Conservation (phyloP, 176 grass and related monocot species). For the Canna indica region DNA sequence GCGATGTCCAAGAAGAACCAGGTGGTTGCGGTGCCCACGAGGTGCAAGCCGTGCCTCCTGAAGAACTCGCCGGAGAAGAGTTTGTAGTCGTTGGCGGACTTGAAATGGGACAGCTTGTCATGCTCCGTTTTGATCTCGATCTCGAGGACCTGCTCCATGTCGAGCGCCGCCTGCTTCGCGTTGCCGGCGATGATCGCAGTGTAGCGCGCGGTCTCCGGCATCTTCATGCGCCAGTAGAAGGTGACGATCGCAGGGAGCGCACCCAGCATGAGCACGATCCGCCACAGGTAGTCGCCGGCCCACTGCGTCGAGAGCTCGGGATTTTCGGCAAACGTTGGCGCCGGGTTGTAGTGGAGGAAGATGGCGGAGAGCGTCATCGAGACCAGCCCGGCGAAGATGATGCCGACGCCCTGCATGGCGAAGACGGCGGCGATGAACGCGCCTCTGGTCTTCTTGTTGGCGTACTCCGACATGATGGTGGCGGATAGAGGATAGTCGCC, state of each 20-base stretch:
- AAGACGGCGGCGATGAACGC: conserved; percentile 73
- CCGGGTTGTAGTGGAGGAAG: conserved; percentile 20
- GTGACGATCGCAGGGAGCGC: conserved; percentile 26
- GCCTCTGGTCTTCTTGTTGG: conserved; percentile 53
- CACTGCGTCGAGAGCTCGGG: not conserved
- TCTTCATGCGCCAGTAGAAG: conserved; percentile 14
- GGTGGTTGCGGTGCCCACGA: conserved; percentile 19
- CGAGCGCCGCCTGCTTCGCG: conserved; percentile 23
- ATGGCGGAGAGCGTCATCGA: conserved; percentile 34
- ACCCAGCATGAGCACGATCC: conserved; percentile 35
- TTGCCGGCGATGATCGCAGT: conserved; percentile 10
- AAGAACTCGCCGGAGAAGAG: conserved; percentile 18
- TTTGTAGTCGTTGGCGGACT: conserved; percentile 20
- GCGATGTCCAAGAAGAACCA: conserved; percentile 11
- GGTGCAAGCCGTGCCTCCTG: conserved; percentile 19
- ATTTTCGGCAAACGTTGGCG: conserved; percentile 1
- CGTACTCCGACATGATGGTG: conserved; percentile 78
- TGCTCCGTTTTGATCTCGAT: conserved; percentile 17
- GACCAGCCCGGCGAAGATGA: conserved; percentile 47
- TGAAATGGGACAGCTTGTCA: conserved; percentile 24
- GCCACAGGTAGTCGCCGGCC: conserved; percentile 32
- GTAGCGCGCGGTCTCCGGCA: conserved; percentile 10
- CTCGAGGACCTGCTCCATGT: conserved; percentile 32
- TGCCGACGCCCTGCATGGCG: conserved; percentile 67
- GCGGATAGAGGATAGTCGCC: conserved; percentile 49